Base-by-base conservation (phyloP, 192 early-diverging fungal genomes). In the Linnemannia elongata region DNA sequence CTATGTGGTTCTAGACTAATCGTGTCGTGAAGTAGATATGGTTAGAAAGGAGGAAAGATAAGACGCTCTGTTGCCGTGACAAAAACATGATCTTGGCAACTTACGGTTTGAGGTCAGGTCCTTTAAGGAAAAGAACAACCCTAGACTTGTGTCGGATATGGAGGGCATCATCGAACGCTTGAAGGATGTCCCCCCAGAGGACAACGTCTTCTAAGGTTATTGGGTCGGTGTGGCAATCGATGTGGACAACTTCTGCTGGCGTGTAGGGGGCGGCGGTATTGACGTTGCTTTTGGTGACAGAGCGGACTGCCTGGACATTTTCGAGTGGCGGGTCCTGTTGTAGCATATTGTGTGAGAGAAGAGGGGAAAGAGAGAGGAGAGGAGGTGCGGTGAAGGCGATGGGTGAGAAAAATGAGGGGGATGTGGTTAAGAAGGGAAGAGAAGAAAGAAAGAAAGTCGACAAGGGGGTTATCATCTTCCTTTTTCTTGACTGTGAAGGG, bases 121-220 rank as follows among this genome's bases (percentile, higher is more conserved):
- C 66, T 0, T 42, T 55, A 45, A 81, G 7, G 55, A 81, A 81
- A 8, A 30, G 52, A 4, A 81, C 47, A 4, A 45, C 63, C 9
- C 33, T 8, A 5, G 52, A n/a, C 39, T 72, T 72, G 38, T 81
- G 41, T 2, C 52, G 13, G 22, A 81, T 69, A 18, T 38, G 42
- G 12, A 33, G 1, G 0, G 45, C 79, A 41, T 69, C 33, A 9
- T 18, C 4, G 30, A 81, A 81, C 0, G 39, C 39, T 10, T 41
- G 30, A 60, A 36, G 63, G 45, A 81, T 66, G 70, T 74, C 79
- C 1, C 27, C 30, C 79, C 79, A 81, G 42, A 75, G 73, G 5
- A 75, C 42, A 27, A 81, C 38, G 2, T 41, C 35, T 36, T 81
- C 7, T 1, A 33, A 27, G 0, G 78, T 52, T 6, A 38, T 17